phyloP scores from a whole-genome alignment of 2,329 filamentous ascomycete species.

The Blastomyces parvus region DNA sequence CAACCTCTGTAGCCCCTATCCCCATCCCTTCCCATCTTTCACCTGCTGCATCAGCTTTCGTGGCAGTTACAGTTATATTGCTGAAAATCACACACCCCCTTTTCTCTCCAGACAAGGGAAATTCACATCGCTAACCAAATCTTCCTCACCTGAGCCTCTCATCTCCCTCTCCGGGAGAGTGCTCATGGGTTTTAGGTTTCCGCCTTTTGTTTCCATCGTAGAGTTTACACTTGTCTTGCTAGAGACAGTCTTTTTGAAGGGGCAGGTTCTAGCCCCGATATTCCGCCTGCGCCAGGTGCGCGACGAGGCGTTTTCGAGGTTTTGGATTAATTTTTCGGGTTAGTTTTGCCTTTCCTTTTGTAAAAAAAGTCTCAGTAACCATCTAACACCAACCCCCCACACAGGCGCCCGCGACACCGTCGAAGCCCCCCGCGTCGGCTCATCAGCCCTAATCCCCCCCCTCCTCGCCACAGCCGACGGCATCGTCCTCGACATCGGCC shows the following conservation, averaged over 20 bases:
- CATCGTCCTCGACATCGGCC: constrained; percentile 42
- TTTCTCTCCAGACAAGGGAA: neutral
- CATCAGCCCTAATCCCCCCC: constrained; percentile 32
- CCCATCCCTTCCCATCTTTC: neutral
- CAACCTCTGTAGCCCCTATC: too few species aligned
- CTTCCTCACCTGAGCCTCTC: neutral
- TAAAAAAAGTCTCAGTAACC: neutral
- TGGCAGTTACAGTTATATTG: neutral
- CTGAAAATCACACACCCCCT: neutral
- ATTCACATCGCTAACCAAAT: neutral
- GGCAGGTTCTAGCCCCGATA: constrained; percentile 29
- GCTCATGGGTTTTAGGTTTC: neutral
- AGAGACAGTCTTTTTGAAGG: constrained; percentile 27
- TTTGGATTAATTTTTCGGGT: constrained; percentile 35
- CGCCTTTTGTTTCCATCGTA: constrained; percentile 12
- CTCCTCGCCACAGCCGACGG: constrained; percentile 35
- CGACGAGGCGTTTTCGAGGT: constrained; percentile 33
- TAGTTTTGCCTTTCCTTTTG: constrained; percentile 11
- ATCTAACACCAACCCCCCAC: neutral
- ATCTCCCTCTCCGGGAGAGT: neutral
- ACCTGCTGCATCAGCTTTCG: neutral
- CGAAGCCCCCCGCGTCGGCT: constrained; percentile 19
- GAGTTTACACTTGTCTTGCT: constrained; percentile 26
- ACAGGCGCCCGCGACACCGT: constrained; percentile 9
- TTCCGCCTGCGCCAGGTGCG: constrained; percentile 25